A percentile compares a stretch with the other conserved stretches of the same genome.
Conservation (phyloP, 306 rosid species). For the Phaseolus lunatus region DNA sequence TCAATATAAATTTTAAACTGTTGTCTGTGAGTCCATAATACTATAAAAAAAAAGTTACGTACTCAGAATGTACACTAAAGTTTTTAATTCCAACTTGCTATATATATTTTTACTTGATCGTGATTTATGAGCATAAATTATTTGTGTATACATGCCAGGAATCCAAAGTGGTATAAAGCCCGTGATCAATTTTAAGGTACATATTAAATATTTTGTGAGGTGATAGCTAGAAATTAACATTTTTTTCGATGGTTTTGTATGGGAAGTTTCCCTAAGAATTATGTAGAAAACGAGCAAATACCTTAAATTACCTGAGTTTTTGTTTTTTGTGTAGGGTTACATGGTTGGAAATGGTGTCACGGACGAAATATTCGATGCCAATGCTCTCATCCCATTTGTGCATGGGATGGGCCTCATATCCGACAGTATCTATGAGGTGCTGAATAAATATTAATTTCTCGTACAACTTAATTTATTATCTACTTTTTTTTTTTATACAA, state of each 20-base stretch:
- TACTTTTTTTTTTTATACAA: too few relatives aligned
- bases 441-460: background rate
- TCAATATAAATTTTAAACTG: background rate
- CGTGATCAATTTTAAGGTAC: constrained; percentile 72
- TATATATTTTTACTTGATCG: background rate
- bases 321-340: constrained; percentile 61
- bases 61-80: background rate
- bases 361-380: constrained; percentile 61
- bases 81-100: constrained; percentile 23
- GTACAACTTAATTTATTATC: background rate
- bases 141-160: constrained; percentile 50
- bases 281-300: background rate
- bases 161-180: constrained; percentile 56
- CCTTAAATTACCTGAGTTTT: constrained; percentile 26
- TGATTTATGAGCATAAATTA: constrained; percentile 13
- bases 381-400: constrained; percentile 81
- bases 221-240: background rate
- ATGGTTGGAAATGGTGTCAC: constrained; percentile 85
- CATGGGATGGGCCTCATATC: constrained; percentile 91
- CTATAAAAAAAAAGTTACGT: background rate
- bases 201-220: constrained; percentile 1
- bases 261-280: background rate
- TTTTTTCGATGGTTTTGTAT: background rate
- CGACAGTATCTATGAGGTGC: constrained; percentile 61
- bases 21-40: background rate